phyloP scores from a whole-genome alignment of 2,329 filamentous ascomycete genomes.

The Immersiporthe knoxdaviesiana region DNA sequence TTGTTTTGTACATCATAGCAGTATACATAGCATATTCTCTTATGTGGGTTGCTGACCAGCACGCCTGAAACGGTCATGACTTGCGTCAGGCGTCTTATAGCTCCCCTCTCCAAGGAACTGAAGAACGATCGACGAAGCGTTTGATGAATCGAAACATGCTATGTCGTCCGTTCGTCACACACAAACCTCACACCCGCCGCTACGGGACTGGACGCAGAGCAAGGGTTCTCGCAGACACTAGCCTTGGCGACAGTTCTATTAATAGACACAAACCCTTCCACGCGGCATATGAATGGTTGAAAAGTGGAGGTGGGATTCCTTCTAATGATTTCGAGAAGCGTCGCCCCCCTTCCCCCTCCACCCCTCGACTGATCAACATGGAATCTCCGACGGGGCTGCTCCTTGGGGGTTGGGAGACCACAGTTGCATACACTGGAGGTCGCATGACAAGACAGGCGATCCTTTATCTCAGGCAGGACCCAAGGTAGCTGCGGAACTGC shows the following conservation, averaged over 20 bases:
- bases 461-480: neutral
- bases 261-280: constrained; percentile 6
- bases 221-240: constrained; percentile 15
- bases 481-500: neutral
- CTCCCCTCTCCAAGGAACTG: neutral
- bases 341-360: too few relatives aligned
- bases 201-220: constrained; percentile 20
- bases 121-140: neutral
- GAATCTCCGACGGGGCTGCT: neutral
- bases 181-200: constrained; percentile 21
- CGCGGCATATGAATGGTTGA: constrained; percentile 1
- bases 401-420: neutral
- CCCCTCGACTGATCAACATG: neutral
- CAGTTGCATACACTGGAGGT: neutral
- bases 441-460: neutral
- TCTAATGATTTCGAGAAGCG: constrained; percentile 18
- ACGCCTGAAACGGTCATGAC: neutral
- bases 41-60: constrained; percentile 9
- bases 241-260: constrained; percentile 9
- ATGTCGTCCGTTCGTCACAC: constrained; percentile 18
- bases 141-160: constrained; percentile 13
- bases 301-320: constrained; percentile 13
- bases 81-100: neutral
- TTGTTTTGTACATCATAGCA: too few relatives aligned
- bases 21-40: neutral